These are phyloP conservation scores for Flammula alnicola DNA, from an alignment of 1,284 basidiomycete genomes.

Conservation along the genomic window DNA sequence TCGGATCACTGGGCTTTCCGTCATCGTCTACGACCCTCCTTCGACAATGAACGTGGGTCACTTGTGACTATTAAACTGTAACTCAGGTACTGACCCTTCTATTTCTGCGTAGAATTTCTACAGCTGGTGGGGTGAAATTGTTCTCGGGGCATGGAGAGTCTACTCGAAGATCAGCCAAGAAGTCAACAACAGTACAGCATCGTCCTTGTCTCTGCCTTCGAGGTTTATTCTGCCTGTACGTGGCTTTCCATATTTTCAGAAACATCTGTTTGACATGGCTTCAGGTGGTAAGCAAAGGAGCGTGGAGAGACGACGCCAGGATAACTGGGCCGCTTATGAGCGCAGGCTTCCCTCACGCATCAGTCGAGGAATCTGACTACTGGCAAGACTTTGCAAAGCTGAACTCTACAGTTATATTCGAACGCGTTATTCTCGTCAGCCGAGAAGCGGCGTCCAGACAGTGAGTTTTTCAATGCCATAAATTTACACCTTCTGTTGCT, in stretches of 20 bases:
- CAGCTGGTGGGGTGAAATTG: slow-evolving; percentile 45
- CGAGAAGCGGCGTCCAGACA: slow-evolving; percentile 38
- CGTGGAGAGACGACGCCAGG: slow-evolving; percentile 41
- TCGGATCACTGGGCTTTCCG: slow-evolving; percentile 22
- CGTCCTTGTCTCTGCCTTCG: slow-evolving; percentile 26
- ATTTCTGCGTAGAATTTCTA: slow-evolving; percentile 39
- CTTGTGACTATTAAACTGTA: no score
- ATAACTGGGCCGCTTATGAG: slow-evolving; percentile 42
- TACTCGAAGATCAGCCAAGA: no score
- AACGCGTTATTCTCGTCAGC: slow-evolving; percentile 40
- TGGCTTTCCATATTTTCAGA: no score
- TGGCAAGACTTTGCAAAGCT: slow-evolving; percentile 40
- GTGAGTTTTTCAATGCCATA: no score
- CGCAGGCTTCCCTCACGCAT: slow-evolving; percentile 36
- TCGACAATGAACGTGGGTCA: no score
- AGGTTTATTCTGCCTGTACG: slow-evolving; percentile 43
- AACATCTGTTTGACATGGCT: no score
- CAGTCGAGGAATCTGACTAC: slow-evolving; percentile 38
- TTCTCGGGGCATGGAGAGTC: slow-evolving; percentile 43
- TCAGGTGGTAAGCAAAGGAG: slow-evolving; percentile 30
- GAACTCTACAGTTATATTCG: slow-evolving; percentile 40
- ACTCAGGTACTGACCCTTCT: neutral
- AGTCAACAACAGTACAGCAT: slow-evolving; percentile 15
- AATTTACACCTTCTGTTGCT: slow-evolving; percentile 8
- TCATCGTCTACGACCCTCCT: slow-evolving; percentile 22